Evolutionary conservation across 139 green algal species (phyloP).

Genomic region (Choricystis sp.): DNA sequence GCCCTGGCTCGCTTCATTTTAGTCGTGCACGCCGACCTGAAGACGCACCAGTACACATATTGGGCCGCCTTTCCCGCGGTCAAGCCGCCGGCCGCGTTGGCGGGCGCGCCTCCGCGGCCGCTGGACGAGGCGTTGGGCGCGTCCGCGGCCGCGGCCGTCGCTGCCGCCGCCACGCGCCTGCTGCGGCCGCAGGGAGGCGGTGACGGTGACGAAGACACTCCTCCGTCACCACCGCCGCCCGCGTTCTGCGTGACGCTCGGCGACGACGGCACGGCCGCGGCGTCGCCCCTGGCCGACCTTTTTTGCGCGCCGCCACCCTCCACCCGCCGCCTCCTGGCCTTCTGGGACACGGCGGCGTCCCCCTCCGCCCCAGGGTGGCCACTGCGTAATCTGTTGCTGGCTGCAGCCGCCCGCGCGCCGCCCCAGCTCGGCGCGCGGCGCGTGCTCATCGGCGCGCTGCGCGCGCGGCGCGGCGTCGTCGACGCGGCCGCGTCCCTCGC

Average conservation of each 20-base stretch:
- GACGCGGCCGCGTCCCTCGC: constrained; percentile 17
- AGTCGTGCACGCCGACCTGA: constrained; percentile 74
- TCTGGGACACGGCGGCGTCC: constrained; percentile 47
- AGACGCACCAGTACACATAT: constrained; percentile 71
- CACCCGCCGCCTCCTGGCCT: too few relatives aligned
- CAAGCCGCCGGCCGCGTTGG: constrained; percentile 40
- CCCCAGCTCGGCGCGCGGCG: constrained; percentile 11
- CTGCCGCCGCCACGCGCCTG: too few relatives aligned
- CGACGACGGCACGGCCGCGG: too few relatives aligned
- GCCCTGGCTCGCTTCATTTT: constrained; percentile 35
- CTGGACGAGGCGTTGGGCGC: constrained; percentile 2
- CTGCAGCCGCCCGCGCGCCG: constrained; percentile 28
- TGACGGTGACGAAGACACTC: too few relatives aligned
- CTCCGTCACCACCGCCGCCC: too few relatives aligned
- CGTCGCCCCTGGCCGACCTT: too few relatives aligned
- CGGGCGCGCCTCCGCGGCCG: not conserved
- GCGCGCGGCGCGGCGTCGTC: constrained; percentile 19
- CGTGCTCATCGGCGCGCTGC: constrained; percentile 55
- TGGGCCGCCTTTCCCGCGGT: constrained; percentile 67
- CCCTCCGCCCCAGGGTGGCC: constrained; percentile 52
- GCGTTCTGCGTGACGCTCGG: too few relatives aligned
- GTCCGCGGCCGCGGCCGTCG: constrained; percentile 1
- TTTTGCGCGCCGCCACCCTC: too few relatives aligned
- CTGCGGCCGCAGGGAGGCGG: too few relatives aligned
- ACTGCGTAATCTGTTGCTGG: constrained; percentile 69